Conservation (phyloP, 768 basidiomycete genomes). For the Leccinum incarnatum region DNA sequence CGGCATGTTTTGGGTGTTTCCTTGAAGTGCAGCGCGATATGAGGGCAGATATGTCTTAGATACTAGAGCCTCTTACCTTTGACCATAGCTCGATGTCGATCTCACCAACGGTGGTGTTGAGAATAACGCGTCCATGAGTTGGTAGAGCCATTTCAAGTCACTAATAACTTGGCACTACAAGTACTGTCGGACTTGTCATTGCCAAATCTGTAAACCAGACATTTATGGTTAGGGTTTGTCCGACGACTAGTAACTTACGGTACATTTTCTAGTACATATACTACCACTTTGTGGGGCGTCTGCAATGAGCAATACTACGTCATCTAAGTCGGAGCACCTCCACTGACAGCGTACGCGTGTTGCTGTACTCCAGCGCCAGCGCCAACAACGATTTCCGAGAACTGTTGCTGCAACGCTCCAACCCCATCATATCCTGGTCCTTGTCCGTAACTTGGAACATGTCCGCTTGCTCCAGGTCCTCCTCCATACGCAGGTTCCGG, state of each 20-base stretch:
- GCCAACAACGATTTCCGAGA: slow-evolving; percentile 31
- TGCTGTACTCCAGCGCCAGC: slow-evolving; percentile 22
- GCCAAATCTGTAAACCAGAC: neutral
- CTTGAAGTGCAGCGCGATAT: slow-evolving; percentile 32
- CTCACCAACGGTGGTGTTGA: slow-evolving; percentile 88
- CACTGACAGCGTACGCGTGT: slow-evolving; percentile 21
- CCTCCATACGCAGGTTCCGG: slow-evolving; percentile 16
- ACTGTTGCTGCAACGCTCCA: slow-evolving; percentile 27
- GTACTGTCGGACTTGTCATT: neutral
- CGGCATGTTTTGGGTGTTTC: slow-evolving; percentile 95
- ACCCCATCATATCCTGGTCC: slow-evolving; percentile 24
- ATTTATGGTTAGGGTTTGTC: slow-evolving; percentile 24
- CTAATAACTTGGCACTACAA: neutral
- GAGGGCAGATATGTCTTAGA: neutral
- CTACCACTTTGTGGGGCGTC: neutral
- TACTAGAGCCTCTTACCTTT: slow-evolving; percentile 50
- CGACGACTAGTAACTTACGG: neutral
- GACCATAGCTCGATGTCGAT: slow-evolving; percentile 91
- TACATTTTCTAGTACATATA: neutral
- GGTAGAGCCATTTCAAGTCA: slow-evolving; percentile 66
- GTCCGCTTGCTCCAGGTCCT: slow-evolving; percentile 20
- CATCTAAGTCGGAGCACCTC: slow-evolving; percentile 17
- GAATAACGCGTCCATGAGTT: slow-evolving; percentile 80
- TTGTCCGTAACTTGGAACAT: slow-evolving; percentile 18
- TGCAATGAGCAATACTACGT: neutral